phyloP scores from a whole-genome alignment of 2,329 filamentous ascomycete species.

The Biscogniauxia sp. region DNA sequence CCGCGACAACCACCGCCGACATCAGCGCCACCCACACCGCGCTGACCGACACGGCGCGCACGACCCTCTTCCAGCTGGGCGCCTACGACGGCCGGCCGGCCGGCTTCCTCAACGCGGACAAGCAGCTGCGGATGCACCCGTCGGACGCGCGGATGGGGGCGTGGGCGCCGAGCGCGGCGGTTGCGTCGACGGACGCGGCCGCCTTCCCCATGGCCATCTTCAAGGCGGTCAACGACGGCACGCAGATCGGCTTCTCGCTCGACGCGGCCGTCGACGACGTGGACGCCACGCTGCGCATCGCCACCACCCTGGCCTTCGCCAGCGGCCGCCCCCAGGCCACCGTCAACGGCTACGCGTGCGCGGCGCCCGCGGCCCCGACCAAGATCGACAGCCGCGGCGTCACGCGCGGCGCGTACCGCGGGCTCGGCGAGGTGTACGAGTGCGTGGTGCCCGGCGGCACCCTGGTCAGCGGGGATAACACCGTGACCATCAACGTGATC shows the following conservation, averaged over 20 bases:
- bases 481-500: slow-evolving; percentile 49
- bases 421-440: slow-evolving; percentile 53
- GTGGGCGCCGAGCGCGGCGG: slow-evolving; percentile 51
- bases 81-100: slow-evolving; percentile 55
- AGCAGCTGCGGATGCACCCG: slow-evolving; percentile 58
- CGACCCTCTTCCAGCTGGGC: slow-evolving; percentile 53
- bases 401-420: slow-evolving; percentile 54
- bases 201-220: slow-evolving; percentile 58
- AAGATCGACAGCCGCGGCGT: slow-evolving; percentile 54
- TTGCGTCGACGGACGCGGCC: slow-evolving; percentile 44
- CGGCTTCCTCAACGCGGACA: slow-evolving; percentile 57
- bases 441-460: slow-evolving; percentile 49
- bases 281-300: slow-evolving; percentile 49
- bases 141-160: slow-evolving; percentile 51
- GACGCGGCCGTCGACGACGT: slow-evolving; percentile 38
- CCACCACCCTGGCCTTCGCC: slow-evolving; percentile 54
- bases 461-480: slow-evolving; percentile 50
- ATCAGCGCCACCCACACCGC: slow-evolving; percentile 41
- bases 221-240: slow-evolving; percentile 44
- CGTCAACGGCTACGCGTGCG: slow-evolving; percentile 30
- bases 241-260: slow-evolving; percentile 38
- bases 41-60: slow-evolving; percentile 37
- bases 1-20: slow-evolving; percentile 43
- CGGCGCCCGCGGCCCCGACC: slow-evolving; percentile 32
- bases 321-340: slow-evolving; percentile 47